Evolutionary conservation across 2,329 filamentous ascomycete genomes (phyloP).

Genomic region (Nothophaeocryptopus gaeumannii): DNA sequence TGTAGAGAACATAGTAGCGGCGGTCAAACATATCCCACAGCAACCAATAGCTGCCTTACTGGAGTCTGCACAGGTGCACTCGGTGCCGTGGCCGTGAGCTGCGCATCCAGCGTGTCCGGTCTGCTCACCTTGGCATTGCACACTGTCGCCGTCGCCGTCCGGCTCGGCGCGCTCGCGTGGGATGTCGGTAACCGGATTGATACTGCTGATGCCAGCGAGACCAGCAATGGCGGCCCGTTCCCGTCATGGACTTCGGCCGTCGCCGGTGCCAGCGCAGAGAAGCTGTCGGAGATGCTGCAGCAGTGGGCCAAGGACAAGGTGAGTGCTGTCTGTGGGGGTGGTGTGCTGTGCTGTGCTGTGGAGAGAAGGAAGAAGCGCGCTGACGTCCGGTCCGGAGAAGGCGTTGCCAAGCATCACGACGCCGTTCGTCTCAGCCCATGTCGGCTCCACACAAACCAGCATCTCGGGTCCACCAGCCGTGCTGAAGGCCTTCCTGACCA

Average conservation of each 20-base stretch:
- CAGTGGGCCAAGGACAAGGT: background rate
- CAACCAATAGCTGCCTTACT: slow-evolving; percentile 14
- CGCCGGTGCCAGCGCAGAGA: slow-evolving; percentile 1
- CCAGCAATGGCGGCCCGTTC: background rate
- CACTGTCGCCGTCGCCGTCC: slow-evolving; percentile 44
- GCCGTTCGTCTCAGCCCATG: slow-evolving; percentile 1
- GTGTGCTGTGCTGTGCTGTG: background rate
- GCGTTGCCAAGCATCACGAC: background rate
- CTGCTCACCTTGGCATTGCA: slow-evolving; percentile 27
- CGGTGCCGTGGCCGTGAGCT: slow-evolving; percentile 24
- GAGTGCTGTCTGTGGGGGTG: background rate
- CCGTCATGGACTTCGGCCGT: slow-evolving; percentile 9
- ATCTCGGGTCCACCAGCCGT: slow-evolving; percentile 1
- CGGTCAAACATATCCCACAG: slow-evolving; percentile 16
- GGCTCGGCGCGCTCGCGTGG: slow-evolving; percentile 37
- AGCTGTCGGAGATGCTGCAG: background rate
- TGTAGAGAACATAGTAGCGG: slow-evolving; percentile 13
- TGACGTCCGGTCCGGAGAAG: background rate
- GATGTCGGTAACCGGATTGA: slow-evolving; percentile 7
- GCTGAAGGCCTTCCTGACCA: slow-evolving; percentile 4
- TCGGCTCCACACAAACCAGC: background rate
- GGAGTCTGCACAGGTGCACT: slow-evolving; percentile 27
- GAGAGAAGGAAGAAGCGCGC: too few relatives aligned
- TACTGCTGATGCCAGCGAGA: background rate
- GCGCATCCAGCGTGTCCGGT: slow-evolving; percentile 13